Base-by-base conservation (phyloP, 306 rosid genomes). In the Lupinus albus region DNA sequence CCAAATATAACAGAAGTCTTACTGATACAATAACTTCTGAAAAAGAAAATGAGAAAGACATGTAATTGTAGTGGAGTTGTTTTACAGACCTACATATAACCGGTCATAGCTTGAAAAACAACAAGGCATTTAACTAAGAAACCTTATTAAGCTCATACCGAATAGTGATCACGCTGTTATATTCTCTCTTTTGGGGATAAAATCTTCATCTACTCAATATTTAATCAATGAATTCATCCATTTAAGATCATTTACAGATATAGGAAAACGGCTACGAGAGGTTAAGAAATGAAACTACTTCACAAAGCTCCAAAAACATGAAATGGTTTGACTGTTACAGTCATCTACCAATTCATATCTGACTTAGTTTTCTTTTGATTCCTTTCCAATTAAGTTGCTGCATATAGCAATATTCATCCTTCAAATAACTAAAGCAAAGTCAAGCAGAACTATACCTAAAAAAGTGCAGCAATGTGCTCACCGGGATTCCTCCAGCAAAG, bases 401-500 rank as follows among this genome's bases (percentile, higher is more conserved):
- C 57, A 32, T 44, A 50, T 35, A 33, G 62, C 11, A 46, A 48
- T n/a, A 36, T 16, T 21, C 36, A 48, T 74, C 63, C 70, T 35
- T 62, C 25, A 42, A 79, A 73, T 70, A 72, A 84, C 60, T 51
- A 64, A 77, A 71, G 72, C 63, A 81, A 75, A 83, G 81, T 77
- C 80, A 76, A 84, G 76, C 84, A 74, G 92, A 87, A 78, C 82
- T 79, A 85, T 89, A 91, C 95, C 96, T 89, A 89, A 78, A 75
- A 87, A 89, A 89, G 73, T 81, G 92, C 84, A 84, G 88, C 93
- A 77, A 82, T 83, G 82, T 88, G 90, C 99, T 90, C 99, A 93
- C 97, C 99, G 97, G 90, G 84, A 93, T 93, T 84, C 97, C 97
- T 57, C 82, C 88, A 86, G 90, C 97, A 79, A 93, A 93, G 84